Percentiles rank a stretch among this genome's conserved stretches.
phyloP scores from a whole-genome alignment of 108 stramenopile species.

The Aurantiochytrium sp. region DNA sequence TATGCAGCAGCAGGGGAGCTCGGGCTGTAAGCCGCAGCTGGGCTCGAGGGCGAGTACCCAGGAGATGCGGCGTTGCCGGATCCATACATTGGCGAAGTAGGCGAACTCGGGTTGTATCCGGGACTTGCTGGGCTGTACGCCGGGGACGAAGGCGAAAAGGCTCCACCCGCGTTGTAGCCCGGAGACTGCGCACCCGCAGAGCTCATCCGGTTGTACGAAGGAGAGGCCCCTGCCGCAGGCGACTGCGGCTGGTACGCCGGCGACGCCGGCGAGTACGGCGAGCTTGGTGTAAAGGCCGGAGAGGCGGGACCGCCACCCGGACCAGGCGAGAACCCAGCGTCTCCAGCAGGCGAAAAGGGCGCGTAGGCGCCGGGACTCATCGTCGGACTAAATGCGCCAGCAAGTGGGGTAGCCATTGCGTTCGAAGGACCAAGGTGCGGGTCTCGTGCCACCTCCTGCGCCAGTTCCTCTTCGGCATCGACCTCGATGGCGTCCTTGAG shows the following conservation, averaged over 20 bases:
- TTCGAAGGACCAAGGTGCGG: constrained; percentile 58
- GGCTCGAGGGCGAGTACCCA: constrained; percentile 28
- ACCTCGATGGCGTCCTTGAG: constrained; percentile 78
- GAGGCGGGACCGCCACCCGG: constrained; percentile 10
- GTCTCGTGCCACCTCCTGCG: constrained; percentile 56
- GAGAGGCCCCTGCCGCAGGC: neutral
- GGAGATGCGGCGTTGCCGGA: constrained; percentile 20
- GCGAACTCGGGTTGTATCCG: constrained; percentile 26
- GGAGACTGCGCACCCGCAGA: neutral
- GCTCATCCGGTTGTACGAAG: constrained; percentile 8
- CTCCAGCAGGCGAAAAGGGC: neutral
- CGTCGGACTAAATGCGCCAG: constrained; percentile 61
- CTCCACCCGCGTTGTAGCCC: constrained; percentile 12
- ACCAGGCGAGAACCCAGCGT: neutral
- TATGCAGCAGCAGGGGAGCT: too few species aligned
- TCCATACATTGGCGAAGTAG: constrained; percentile 28
- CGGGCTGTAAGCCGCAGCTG: too few species aligned
- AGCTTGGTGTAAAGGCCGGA: neutral
- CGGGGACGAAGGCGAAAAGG: constrained; percentile 32
- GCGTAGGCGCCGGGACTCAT: constrained; percentile 27
- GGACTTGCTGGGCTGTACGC: constrained; percentile 29
- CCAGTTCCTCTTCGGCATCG: constrained; percentile 67
- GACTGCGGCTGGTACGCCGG: constrained; percentile 20
- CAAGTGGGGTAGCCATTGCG: constrained; percentile 55
- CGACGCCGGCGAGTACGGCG: constrained; percentile 16